Base-by-base conservation (phyloP, 768 basidiomycete genomes). In the Infundibulicybe gibba region DNA sequence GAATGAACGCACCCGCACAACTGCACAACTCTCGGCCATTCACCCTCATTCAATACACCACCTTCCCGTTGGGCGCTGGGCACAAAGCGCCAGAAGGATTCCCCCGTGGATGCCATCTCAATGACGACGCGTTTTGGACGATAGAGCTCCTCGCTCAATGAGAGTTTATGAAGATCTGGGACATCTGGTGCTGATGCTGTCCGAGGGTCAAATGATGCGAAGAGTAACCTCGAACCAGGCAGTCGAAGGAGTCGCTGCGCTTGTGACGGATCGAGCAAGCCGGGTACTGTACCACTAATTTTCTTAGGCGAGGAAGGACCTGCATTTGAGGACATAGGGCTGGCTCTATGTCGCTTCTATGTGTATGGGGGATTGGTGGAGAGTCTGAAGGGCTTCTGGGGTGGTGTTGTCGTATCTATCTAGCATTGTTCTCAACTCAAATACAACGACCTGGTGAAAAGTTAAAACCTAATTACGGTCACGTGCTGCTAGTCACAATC, bases 71-170 rank as follows among this genome's bases (percentile, higher is more conserved):
- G 75, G 3, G 88, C 87, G 41, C 73, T 78, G 31, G 89, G 89
- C 14, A 91, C 85, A 63, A 86, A 90, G 38, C 89, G 75, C 89
- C 88, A 91, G 48, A 70, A 74, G 41, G 70, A 74, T 32, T 72
- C 68, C 13, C 79, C 79, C n/a, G 69, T 72, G 0, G 79, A 70
- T 3, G 72, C 66, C 6, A 73, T 80, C 66, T 91, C 89, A 31
- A 90, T 71, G 2, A 90, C 85, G 56, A 91, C 70, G 44, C 89
- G 85, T 61, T 83, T 86, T 1, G 84, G 79, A 5, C 79, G 70
- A 41, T 71, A 71, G 1, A 71, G 65, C 33, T 75, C 72, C n/a
- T 74, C 71, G 32, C 72, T 67, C 10, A 72, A 57, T 19, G 69
- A 75, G 41, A 74, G 66, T 41, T 67, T 76, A 30, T 60, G 68